Conservation (phyloP, 192 early-diverging fungal species). For the Coemansia sp. region DNA sequence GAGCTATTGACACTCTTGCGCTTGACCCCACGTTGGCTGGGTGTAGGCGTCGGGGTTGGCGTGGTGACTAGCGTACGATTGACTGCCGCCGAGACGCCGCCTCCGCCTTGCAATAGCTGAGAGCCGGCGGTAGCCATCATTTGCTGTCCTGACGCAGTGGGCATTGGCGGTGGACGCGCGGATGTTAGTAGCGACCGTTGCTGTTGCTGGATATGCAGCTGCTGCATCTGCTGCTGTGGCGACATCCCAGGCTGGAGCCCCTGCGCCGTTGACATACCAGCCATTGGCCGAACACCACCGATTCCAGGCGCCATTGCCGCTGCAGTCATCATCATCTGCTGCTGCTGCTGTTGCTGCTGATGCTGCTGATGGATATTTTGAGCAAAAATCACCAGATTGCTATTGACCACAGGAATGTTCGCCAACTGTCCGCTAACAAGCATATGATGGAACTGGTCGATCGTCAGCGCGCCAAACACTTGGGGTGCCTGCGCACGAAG, state of each 20-base stretch:
- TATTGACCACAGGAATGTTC: conserved; percentile 23
- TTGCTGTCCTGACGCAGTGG: background rate
- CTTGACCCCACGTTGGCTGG: conserved; percentile 37
- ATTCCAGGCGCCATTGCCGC: conserved; percentile 4
- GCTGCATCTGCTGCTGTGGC: conserved; percentile 25
- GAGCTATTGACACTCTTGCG: conserved; percentile 51
- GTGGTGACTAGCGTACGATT: conserved; percentile 9
- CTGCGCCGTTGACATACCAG: background rate
- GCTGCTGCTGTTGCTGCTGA: conserved; percentile 15
- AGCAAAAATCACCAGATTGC: background rate
- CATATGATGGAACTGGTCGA: conserved; percentile 29
- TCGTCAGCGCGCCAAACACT: conserved; percentile 21
- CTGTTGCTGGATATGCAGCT: conserved; percentile 5
- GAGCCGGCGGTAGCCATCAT: background rate
- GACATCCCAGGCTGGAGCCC: conserved; percentile 2
- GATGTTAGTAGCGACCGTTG: background rate
- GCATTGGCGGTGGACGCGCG: conserved; percentile 26
- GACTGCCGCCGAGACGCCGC: background rate
- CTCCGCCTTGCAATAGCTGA: background rate
- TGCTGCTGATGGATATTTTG: conserved; percentile 14
- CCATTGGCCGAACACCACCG: background rate
- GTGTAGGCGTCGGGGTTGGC: conserved; percentile 29
- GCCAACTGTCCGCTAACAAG: conserved; percentile 24
- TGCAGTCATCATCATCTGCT: conserved; percentile 6
- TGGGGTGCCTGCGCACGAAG: conserved; percentile 23